These are phyloP conservation scores for Limtongia smithiae DNA, from an alignment of 805 yeast species.

Conservation along the genomic window DNA sequence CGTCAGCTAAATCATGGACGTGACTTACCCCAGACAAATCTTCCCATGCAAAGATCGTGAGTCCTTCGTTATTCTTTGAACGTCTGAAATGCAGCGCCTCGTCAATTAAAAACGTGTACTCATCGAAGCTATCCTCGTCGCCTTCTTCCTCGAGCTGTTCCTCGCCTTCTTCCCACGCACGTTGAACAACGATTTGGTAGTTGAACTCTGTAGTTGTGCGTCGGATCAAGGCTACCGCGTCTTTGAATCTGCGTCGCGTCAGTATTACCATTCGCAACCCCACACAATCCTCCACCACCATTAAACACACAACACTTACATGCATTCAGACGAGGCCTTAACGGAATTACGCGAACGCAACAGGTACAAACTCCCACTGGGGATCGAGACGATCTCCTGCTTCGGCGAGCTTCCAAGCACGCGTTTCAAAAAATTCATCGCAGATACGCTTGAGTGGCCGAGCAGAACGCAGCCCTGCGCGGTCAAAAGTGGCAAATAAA, in stretches of 20 bases:
- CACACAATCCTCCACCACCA: no score
- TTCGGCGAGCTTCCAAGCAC: conserved; percentile 15
- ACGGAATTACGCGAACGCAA: conserved; percentile 76
- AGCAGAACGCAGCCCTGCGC: no score
- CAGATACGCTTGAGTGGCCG: no score
- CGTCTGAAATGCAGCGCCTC: conserved; percentile 56
- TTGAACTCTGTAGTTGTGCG: conserved; percentile 61
- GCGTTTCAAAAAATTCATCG: conserved; percentile 70
- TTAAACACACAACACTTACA: conserved; percentile 29
- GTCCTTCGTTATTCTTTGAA: conserved; percentile 51
- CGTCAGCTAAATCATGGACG: neutral
- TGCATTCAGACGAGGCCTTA: conserved; percentile 71
- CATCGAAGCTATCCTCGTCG: conserved; percentile 49
- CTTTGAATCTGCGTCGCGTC: conserved; percentile 59
- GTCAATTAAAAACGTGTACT: conserved; percentile 66
- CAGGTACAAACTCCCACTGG: conserved; percentile 74
- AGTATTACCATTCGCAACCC: no score
- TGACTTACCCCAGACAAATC: conserved; percentile 60
- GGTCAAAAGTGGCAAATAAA: no score
- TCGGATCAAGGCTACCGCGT: conserved; percentile 70
- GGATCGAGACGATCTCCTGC: conserved; percentile 46
- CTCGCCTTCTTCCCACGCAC: conserved; percentile 67
- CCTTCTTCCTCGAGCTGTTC: conserved; percentile 48
- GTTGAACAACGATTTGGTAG: conserved; percentile 67
- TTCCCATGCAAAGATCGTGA: conserved; percentile 67